These are phyloP conservation scores for Sporothrix sp. DNA, from an alignment of 2,329 filamentous ascomycete genomes.

Conservation along the genomic window DNA sequence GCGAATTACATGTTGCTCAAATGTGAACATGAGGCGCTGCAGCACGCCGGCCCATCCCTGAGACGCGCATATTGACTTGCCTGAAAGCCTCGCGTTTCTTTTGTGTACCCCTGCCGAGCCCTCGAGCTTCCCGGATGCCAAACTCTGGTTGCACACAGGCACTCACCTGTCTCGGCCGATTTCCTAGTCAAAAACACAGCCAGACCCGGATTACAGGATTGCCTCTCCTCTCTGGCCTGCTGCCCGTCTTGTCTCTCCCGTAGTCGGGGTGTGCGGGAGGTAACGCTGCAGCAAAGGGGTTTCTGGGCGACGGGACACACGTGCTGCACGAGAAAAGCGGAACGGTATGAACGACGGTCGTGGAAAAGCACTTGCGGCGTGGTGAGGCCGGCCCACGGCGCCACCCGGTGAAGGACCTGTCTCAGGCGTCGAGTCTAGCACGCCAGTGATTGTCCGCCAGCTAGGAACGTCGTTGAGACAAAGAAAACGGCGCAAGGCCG, in stretches of 20 bases:
- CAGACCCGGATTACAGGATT: not conserved
- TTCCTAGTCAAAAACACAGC: conserved; percentile 4
- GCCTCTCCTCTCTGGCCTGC: not conserved
- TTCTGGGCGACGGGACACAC: not conserved
- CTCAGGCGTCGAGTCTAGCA: no score
- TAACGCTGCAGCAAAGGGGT: not conserved
- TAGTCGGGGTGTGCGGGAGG: not conserved
- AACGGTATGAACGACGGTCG: no score
- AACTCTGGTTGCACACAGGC: not conserved
- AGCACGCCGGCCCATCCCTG: no score
- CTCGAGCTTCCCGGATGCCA: conserved; percentile 1
- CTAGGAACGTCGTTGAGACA: not conserved
- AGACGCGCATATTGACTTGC: no score
- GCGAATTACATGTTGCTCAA: no score
- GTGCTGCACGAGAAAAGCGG: not conserved
- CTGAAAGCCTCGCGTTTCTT: no score
- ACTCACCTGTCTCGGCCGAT: conserved; percentile 13
- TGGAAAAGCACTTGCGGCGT: no score
- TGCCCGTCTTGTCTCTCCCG: not conserved
- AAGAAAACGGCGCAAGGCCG: no score
- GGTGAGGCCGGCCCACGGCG: no score
- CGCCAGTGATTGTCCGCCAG: no score
- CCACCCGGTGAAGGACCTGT: no score
- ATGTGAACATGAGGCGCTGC: no score
- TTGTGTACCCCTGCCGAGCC: not conserved